Conservation (phyloP, 352 stramenopile species). For the Saprolegnia parasitica region DNA sequence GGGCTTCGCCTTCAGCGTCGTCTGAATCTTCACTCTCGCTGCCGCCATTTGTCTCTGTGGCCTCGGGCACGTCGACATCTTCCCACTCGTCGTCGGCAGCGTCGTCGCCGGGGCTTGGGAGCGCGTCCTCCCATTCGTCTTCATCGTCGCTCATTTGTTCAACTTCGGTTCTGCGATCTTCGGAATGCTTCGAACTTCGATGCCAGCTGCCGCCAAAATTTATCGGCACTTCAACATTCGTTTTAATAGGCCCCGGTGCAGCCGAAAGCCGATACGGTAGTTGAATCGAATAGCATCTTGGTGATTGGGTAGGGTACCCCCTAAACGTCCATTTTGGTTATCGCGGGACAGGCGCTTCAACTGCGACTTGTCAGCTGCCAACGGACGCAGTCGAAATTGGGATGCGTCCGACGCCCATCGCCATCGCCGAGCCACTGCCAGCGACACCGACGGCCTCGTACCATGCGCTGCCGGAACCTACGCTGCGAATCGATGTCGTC, state of each 20-base stretch:
- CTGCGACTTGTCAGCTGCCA: background rate
- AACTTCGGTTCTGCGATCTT: slow-evolving; percentile 10
- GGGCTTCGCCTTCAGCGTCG: slow-evolving; percentile 29
- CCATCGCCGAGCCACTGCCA: background rate
- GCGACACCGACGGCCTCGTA: background rate
- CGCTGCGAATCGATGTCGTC: background rate
- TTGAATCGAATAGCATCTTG: no score
- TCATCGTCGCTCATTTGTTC: slow-evolving; percentile 33
- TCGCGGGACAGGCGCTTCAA: background rate
- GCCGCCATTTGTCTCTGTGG: background rate
- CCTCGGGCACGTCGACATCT: slow-evolving; percentile 33
- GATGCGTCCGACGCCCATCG: background rate
- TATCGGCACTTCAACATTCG: background rate
- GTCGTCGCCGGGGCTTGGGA: slow-evolving; percentile 44
- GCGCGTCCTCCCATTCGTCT: slow-evolving; percentile 39
- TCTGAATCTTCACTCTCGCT: slow-evolving; percentile 1
- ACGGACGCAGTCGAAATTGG: background rate
- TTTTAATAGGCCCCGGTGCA: background rate
- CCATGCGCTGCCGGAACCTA: background rate
- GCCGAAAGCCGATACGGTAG: no score
- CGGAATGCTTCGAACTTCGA: background rate
- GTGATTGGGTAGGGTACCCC: no score
- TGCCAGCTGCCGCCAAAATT: background rate
- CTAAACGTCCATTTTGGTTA: no score
- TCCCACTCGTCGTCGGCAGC: slow-evolving; percentile 61